phyloP scores from a whole-genome alignment of 1,139 yeast species.

The Trichomonascaceae sp. region DNA sequence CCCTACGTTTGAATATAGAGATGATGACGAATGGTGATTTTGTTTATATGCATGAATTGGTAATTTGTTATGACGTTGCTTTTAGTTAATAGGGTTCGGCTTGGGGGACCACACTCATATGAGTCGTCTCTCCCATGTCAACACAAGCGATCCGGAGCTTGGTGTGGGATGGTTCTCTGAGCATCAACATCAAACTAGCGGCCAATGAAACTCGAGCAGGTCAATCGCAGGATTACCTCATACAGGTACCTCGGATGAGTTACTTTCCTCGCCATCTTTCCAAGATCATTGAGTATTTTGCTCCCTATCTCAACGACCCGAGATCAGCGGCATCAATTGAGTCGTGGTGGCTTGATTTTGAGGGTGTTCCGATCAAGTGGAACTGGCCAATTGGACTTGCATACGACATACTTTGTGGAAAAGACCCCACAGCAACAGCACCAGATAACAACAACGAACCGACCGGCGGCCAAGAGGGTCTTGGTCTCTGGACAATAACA shows the following conservation, averaged over 20 bases:
- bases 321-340: conserved; percentile 22
- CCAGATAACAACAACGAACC: background rate
- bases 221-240: conserved; percentile 13
- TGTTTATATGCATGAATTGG: conserved; percentile 3
- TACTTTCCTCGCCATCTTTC: conserved; percentile 44
- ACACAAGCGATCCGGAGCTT: conserved; percentile 6
- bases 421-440: conserved; percentile 20
- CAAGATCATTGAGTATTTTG: conserved; percentile 33
- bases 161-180: conserved; percentile 47
- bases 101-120: background rate
- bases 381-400: conserved; percentile 65
- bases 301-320: conserved; percentile 26
- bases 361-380: conserved; percentile 59
- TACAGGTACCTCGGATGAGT: conserved; percentile 32
- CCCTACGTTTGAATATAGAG: conserved; percentile 7
- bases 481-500: conserved; percentile 37
- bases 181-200: conserved; percentile 28
- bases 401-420: conserved; percentile 39
- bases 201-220: conserved; percentile 20
- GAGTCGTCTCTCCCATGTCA: background rate
- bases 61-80: background rate
- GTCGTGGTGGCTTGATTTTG: conserved; percentile 65
- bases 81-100: background rate
- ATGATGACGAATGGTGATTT: conserved; percentile 4
- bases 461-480: conserved; percentile 6